Percentiles rank a stretch among this genome's conserved stretches.
These are phyloP conservation scores for Vanrija humicola DNA, from an alignment of 1,284 basidiomycete genomes.

Conservation along the genomic window DNA sequence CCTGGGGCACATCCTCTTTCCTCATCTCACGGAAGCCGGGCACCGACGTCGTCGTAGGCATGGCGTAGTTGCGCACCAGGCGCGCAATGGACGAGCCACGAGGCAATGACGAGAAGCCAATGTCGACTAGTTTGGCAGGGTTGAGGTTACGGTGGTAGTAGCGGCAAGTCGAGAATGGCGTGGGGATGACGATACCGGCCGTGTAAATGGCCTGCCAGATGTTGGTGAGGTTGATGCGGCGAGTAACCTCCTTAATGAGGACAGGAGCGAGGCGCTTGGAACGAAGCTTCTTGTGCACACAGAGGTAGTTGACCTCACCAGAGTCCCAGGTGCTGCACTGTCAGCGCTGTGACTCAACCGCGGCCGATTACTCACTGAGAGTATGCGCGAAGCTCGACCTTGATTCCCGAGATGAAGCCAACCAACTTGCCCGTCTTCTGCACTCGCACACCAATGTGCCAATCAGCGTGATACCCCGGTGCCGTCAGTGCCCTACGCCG, in stretches of 20 bases:
- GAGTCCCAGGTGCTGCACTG: slow-evolving; percentile 60
- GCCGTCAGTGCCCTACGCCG: slow-evolving; percentile 79
- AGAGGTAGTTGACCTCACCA: slow-evolving; percentile 96
- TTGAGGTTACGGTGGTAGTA: slow-evolving; percentile 94
- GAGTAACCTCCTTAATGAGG: slow-evolving; percentile 96
- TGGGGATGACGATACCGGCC: slow-evolving; percentile 82
- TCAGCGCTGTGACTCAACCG: neutral
- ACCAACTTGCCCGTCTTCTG: slow-evolving; percentile 85
- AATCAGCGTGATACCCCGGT: slow-evolving; percentile 86
- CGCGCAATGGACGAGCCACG: slow-evolving; percentile 79
- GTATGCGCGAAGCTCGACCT: slow-evolving; percentile 62
- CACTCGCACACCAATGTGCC: slow-evolving; percentile 95
- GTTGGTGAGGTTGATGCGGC: slow-evolving; percentile 82
- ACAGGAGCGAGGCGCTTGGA: slow-evolving; percentile 94
- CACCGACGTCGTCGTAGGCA: slow-evolving; percentile 54
- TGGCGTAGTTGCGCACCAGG: slow-evolving; percentile 69
- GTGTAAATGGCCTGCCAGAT: slow-evolving; percentile 99
- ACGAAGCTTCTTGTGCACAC: slow-evolving; percentile 95
- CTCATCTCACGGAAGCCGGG: slow-evolving; percentile 85
- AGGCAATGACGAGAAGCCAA: slow-evolving; percentile 83
- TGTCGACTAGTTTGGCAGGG: slow-evolving; percentile 84
- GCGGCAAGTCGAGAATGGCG: slow-evolving; percentile 79
- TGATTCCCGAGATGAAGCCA: slow-evolving; percentile 97
- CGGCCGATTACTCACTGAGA: slow-evolving; percentile 62
- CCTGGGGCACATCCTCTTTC: slow-evolving; percentile 67